These are phyloP conservation scores for Penicillium mononematosum DNA, from an alignment of 495 filamentous ascomycete genomes.

Conservation along the genomic window DNA sequence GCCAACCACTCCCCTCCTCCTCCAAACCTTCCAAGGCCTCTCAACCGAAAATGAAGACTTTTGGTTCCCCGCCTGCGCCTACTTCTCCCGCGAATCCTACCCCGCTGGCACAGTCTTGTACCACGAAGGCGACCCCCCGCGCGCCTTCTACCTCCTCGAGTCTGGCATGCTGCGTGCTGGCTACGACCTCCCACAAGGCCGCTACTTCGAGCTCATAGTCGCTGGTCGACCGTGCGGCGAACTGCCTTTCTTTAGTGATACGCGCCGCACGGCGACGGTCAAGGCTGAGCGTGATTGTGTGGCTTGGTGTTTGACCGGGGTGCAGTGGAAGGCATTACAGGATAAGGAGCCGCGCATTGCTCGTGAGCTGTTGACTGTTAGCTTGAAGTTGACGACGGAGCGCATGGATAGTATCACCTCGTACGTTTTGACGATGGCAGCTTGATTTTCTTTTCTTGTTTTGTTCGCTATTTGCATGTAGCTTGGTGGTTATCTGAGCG, in stretches of 20 bases:
- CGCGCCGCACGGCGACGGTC: slow-evolving; percentile 81
- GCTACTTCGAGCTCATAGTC: slow-evolving; percentile 86
- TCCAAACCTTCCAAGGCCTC: slow-evolving; percentile 88
- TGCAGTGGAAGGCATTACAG: slow-evolving; percentile 70
- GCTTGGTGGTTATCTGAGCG: slow-evolving; percentile 10
- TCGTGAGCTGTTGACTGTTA: slow-evolving; percentile 77
- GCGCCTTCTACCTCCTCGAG: slow-evolving; percentile 90
- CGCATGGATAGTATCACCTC: slow-evolving; percentile 87
- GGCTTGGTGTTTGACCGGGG: slow-evolving; percentile 72
- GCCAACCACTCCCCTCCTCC: slow-evolving; percentile 83
- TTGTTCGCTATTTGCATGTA: slow-evolving; percentile 4
- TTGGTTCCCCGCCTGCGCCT: slow-evolving; percentile 76
- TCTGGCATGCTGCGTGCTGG: slow-evolving; percentile 83
- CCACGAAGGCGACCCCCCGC: slow-evolving; percentile 63
- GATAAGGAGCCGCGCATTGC: slow-evolving; percentile 70
- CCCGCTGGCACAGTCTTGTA: slow-evolving; percentile 71
- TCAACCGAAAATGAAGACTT: slow-evolving; percentile 82
- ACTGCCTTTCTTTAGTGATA: slow-evolving; percentile 91
- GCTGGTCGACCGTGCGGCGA: slow-evolving; percentile 95
- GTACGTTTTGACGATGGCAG: slow-evolving; percentile 41
- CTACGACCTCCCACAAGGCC: slow-evolving; percentile 86
- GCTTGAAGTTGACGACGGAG: slow-evolving; percentile 84
- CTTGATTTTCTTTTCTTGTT: slow-evolving; percentile 7
- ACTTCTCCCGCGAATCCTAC: slow-evolving; percentile 67
- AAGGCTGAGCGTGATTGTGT: slow-evolving; percentile 76